Percentiles rank a stretch among this genome's conserved stretches.
Evolutionary conservation across 2,329 filamentous ascomycete genomes (phyloP).

Genomic region (Aspergillus cejpii): DNA sequence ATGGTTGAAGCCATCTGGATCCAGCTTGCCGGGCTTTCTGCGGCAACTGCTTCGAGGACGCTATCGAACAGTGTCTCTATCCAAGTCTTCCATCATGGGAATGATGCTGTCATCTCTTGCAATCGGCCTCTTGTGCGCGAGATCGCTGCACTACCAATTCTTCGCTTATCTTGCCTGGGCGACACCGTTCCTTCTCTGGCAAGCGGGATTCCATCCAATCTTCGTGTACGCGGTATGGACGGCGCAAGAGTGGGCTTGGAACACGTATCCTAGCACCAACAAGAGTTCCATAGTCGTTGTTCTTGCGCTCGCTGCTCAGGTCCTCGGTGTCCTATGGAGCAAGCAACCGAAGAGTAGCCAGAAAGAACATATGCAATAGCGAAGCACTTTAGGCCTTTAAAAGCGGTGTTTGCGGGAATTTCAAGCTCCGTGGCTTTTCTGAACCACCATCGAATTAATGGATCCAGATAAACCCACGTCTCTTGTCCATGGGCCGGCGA

Average conservation of each 20-base stretch:
- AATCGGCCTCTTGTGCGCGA: slow-evolving; percentile 76
- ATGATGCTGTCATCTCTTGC: slow-evolving; percentile 68
- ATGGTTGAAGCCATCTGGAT: slow-evolving; percentile 66
- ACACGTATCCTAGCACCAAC: slow-evolving; percentile 76
- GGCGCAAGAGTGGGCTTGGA: slow-evolving; percentile 88
- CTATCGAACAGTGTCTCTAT: slow-evolving; percentile 53
- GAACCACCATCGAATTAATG: not conserved
- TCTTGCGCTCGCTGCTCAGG: slow-evolving; percentile 59
- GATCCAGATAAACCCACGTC: not conserved
- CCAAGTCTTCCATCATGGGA: slow-evolving; percentile 67
- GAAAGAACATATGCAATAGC: slow-evolving; percentile 23
- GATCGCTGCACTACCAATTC: slow-evolving; percentile 92
- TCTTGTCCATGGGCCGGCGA: not conserved
- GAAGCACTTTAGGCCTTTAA: slow-evolving; percentile 1
- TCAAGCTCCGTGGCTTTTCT: not conserved
- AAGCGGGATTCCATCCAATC: slow-evolving; percentile 60
- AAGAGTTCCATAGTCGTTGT: slow-evolving; percentile 63
- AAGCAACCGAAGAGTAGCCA: slow-evolving; percentile 16
- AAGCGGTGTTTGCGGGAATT: not conserved
- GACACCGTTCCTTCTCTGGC: slow-evolving; percentile 81
- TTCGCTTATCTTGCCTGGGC: slow-evolving; percentile 88
- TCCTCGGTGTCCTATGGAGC: slow-evolving; percentile 53
- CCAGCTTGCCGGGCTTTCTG: slow-evolving; percentile 52
- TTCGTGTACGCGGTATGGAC: slow-evolving; percentile 64
- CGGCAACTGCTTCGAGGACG: slow-evolving; percentile 48